Percentiles rank a stretch among this genome's conserved stretches.
These are phyloP conservation scores for Linum usitatissimum DNA, from an alignment of 345 rosid genomes.

Conservation along the genomic window DNA sequence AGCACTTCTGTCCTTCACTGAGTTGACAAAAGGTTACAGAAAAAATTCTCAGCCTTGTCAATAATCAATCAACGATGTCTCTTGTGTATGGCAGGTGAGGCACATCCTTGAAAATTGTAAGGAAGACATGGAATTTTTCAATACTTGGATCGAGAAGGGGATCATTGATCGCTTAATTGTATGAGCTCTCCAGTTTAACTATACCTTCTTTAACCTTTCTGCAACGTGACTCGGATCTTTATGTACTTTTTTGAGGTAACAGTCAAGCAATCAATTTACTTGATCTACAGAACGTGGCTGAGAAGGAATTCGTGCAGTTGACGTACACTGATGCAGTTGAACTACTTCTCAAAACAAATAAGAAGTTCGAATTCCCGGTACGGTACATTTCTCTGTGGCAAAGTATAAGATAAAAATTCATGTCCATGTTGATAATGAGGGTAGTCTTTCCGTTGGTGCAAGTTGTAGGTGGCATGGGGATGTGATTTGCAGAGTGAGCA, in stretches of 20 bases:
- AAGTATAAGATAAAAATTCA: not conserved
- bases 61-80: constrained; percentile 5
- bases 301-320: constrained; percentile 82
- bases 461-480: constrained; percentile 85
- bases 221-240: not conserved
- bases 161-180: constrained; percentile 74
- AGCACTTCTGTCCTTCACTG: constrained; percentile 11
- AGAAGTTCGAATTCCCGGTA: constrained; percentile 91
- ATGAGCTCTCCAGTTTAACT: constrained; percentile 33
- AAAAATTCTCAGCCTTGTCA: too few relatives aligned
- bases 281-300: constrained; percentile 60
- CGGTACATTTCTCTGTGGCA: constrained; percentile 1
- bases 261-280: not conserved
- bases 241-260: not conserved
- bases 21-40: constrained; percentile 9
- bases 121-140: constrained; percentile 98
- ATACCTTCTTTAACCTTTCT: constrained; percentile 12
- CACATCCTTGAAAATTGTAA: constrained; percentile 80
- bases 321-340: constrained; percentile 80
- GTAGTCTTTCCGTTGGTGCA: not conserved
- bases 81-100: constrained; percentile 48
- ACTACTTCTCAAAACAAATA: constrained; percentile 70
- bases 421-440: not conserved
- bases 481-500: constrained; percentile 97
- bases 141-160: constrained; percentile 96